phyloP scores from a whole-genome alignment of 768 basidiomycete genomes.

The Podaxis sp. region DNA sequence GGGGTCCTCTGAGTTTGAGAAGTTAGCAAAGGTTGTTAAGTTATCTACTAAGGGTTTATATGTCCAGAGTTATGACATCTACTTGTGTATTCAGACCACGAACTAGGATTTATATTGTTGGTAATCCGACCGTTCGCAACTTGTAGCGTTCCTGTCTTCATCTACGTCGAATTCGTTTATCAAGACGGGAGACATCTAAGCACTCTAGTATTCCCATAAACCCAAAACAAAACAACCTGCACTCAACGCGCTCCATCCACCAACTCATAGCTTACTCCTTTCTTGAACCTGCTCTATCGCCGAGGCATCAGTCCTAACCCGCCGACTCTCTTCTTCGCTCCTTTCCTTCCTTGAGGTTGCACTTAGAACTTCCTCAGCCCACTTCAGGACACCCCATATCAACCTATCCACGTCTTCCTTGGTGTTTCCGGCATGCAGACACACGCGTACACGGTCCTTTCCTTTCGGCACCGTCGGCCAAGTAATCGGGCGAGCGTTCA shows the following conservation, averaged over 20 bases:
- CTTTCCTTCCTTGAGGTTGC: conserved; percentile 2
- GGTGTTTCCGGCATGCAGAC: conserved; percentile 78
- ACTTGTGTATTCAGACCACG: not conserved
- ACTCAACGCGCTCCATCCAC: too few relatives aligned
- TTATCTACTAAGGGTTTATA: not conserved
- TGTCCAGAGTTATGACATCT: not conserved
- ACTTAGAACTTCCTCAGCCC: conserved; percentile 39
- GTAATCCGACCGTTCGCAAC: too few relatives aligned
- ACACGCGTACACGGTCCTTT: conserved; percentile 81
- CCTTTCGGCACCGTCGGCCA: conserved; percentile 91
- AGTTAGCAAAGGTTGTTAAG: not conserved
- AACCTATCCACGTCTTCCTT: conserved; percentile 57
- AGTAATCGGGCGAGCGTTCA: conserved; percentile 73
- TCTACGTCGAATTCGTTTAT: too few relatives aligned
- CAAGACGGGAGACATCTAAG: too few relatives aligned
- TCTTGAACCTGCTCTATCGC: not conserved
- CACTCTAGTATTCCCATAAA: too few relatives aligned
- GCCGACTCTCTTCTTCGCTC: not conserved
- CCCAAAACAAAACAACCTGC: too few relatives aligned
- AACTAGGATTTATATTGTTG: too few relatives aligned
- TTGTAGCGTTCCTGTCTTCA: too few relatives aligned
- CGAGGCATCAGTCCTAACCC: not conserved
- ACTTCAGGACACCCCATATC: conserved; percentile 41
- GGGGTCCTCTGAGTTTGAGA: conserved; percentile 30
- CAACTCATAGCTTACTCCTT: not conserved